These are phyloP conservation scores for Cyclanthera cordifolia DNA, from an alignment of 306 rosid species.

Conservation along the genomic window DNA sequence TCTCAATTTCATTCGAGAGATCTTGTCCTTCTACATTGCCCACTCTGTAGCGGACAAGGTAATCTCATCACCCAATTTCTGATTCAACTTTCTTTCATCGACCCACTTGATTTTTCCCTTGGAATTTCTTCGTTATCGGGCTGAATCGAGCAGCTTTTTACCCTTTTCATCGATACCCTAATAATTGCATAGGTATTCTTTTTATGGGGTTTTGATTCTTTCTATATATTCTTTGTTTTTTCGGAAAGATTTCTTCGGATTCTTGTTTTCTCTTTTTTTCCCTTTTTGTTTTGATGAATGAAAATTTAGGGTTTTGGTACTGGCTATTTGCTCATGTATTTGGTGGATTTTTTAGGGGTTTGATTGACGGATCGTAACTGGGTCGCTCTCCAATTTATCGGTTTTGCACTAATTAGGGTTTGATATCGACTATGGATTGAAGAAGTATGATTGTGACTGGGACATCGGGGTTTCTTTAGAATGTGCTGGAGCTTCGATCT, in stretches of 20 bases:
- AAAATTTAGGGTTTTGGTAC: slow-evolving; percentile 25
- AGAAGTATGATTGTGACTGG: slow-evolving; percentile 17
- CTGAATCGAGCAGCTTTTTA: slow-evolving; percentile 16
- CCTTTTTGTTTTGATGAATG: slow-evolving; percentile 10
- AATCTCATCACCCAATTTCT: slow-evolving; percentile 21
- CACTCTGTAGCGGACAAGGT: slow-evolving; percentile 45
- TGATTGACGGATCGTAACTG: slow-evolving; percentile 36
- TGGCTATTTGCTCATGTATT: slow-evolving; percentile 12
- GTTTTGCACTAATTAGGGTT: slow-evolving; percentile 31
- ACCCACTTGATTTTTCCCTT: slow-evolving; percentile 2
- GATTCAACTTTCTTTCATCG: neutral
- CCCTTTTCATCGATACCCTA: slow-evolving; percentile 19
- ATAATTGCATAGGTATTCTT: slow-evolving; percentile 14
- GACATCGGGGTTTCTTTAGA: slow-evolving; percentile 12
- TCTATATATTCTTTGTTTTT: neutral
- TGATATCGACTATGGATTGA: slow-evolving; percentile 23
- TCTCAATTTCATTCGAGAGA: slow-evolving; percentile 18
- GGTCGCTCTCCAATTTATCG: slow-evolving; percentile 20
- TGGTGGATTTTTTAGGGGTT: slow-evolving; percentile 33
- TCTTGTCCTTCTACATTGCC: slow-evolving; percentile 45
- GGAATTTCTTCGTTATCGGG: slow-evolving; percentile 5
- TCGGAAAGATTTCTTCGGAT: neutral
- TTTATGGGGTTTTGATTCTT: slow-evolving; percentile 10
- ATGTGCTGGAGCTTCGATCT: slow-evolving; percentile 31
- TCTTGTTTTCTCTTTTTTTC: neutral